Conservation (phyloP, 2,329 filamentous ascomycete genomes). For the Pyrenophora teres region DNA sequence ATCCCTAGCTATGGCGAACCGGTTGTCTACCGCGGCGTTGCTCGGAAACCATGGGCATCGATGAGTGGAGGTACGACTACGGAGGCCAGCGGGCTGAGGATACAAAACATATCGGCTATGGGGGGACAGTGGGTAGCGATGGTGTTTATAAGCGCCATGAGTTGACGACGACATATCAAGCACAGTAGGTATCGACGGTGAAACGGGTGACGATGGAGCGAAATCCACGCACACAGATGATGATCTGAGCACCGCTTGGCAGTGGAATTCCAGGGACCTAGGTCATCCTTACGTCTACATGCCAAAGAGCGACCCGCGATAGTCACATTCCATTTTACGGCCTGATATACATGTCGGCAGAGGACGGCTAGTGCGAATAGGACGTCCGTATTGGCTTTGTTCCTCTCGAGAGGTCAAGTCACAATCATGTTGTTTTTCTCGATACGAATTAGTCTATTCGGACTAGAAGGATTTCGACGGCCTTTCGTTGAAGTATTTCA, state of each 20-base stretch:
- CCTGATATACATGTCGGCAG: neutral
- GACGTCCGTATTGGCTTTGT: neutral
- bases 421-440: conserved; percentile 1
- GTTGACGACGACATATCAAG: neutral
- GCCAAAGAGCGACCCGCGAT: neutral
- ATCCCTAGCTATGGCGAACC: neutral
- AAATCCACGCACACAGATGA: conserved; percentile 2
- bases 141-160: neutral
- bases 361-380: neutral
- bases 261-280: neutral
- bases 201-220: conserved; percentile 1
- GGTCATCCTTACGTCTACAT: neutral
- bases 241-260: conserved; percentile 11
- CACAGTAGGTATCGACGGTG: neutral
- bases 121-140: neutral
- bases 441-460: conserved; percentile 17
- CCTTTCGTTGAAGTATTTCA: conserved; percentile 1
- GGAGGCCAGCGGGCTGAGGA: neutral
- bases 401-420: neutral
- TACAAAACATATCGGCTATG: neutral
- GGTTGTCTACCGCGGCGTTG: neutral
- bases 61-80: neutral
- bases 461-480: conserved; percentile 6
- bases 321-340: no score
- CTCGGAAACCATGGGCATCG: neutral